phyloP scores from a whole-genome alignment of 108 stramenopile species.

The Mediolabrus comicus region DNA sequence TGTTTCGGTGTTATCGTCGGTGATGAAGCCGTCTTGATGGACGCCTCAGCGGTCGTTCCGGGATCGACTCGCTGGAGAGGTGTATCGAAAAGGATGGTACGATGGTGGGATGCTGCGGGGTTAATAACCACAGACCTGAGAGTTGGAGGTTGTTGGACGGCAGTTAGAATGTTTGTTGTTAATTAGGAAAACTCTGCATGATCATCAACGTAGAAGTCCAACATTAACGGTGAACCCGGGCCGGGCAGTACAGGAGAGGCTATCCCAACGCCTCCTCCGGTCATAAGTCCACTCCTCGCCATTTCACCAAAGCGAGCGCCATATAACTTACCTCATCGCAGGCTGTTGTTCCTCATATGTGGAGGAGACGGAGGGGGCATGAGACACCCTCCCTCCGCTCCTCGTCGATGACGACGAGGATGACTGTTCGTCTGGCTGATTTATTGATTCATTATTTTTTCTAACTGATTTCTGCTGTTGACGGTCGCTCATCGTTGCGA shows the following conservation, averaged over 20 bases:
- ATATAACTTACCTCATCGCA: conserved; percentile 25
- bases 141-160: neutral
- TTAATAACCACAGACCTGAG: neutral
- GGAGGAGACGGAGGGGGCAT: neutral
- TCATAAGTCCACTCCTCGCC: neutral
- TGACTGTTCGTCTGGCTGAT: neutral
- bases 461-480: neutral
- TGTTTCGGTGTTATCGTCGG: neutral
- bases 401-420: neutral
- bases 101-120: neutral
- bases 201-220: neutral
- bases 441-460: neutral
- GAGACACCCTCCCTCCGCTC: neutral
- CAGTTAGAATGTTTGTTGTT: neutral
- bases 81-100: neutral
- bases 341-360: conserved; percentile 28
- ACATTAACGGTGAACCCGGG: conserved; percentile 16
- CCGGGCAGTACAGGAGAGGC: neutral
- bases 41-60: neutral
- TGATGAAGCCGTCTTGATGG: conserved; percentile 1
- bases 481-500: neutral
- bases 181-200: neutral
- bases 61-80: conserved; percentile 20
- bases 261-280: neutral
- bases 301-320: neutral